Evolutionary conservation across 2,329 filamentous ascomycete species (phyloP).

Genomic region (Paradendryphiella salina): DNA sequence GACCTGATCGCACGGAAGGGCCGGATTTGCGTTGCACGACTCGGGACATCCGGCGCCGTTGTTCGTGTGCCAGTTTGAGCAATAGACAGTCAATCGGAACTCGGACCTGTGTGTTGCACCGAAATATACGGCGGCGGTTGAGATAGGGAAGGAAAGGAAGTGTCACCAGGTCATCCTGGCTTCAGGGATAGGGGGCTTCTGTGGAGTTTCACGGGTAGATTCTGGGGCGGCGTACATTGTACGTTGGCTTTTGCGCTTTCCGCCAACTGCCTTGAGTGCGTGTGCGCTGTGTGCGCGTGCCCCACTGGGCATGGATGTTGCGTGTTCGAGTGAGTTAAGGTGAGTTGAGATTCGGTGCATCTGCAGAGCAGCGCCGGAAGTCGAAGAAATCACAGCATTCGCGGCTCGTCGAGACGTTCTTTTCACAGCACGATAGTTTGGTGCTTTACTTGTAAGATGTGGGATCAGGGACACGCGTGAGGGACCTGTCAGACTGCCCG

Average conservation of each 20-base stretch:
- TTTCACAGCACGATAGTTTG: background rate
- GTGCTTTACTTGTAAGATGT: background rate
- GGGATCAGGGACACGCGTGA: background rate
- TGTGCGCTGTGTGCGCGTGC: conserved; percentile 4
- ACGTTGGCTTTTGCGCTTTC: background rate
- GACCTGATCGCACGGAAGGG: conserved; percentile 1
- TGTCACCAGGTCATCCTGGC: conserved; percentile 1
- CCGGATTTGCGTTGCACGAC: conserved; percentile 5
- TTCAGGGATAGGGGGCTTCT: conserved; percentile 1
- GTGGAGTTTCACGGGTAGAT: conserved; percentile 2
- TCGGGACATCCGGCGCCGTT: background rate
- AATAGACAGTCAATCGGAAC: conserved; percentile 2
- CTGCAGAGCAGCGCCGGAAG: background rate
- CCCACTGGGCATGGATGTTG: background rate
- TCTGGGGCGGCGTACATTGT: background rate
- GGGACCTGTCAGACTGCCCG: conserved; percentile 1
- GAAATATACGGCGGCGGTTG: conserved; percentile 3
- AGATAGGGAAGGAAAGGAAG: background rate
- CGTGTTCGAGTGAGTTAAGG: conserved; percentile 1
- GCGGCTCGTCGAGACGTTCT: background rate
- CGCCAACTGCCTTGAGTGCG: background rate
- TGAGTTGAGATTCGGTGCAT: background rate
- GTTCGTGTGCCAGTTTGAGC: background rate
- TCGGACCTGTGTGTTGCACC: conserved; percentile 3
- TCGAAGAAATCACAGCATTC: background rate